Evolutionary conservation across 2,329 filamentous ascomycete genomes (phyloP), one percentile per base, ranked within the genome.

Genomic region (Aspergillus oerlinghausenensis): DNA sequence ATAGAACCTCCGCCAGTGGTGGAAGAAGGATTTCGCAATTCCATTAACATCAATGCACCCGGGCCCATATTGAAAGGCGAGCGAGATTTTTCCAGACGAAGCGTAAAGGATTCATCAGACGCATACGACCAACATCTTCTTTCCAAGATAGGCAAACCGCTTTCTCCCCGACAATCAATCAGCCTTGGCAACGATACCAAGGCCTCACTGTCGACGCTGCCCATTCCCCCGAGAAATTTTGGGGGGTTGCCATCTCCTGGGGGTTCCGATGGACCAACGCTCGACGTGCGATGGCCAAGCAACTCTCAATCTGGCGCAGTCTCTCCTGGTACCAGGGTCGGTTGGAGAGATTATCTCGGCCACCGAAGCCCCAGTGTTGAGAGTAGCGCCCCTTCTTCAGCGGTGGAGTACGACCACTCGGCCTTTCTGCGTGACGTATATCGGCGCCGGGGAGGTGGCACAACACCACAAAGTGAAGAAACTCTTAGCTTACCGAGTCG

Each of bases 101-200:
- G 82, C 49, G 78, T 85, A 43, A 79, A 83, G 61, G 79, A 77
- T 55, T 85, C 83, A 2, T 85, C 82, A 25, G 81, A 85, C 65
- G 82, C 80, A 32, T 87, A 86, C 70, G 84, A 87, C 65, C 82
- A 85, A 67, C 81, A 84, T 59, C 72, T 86, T 11, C 71, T 87
- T 26, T 84, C 82, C 50, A 85, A 84, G 62, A 86, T 86, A 57
- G 83, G 83, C 32, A 84, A 84, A 49, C 79, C 82, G 5, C 80
- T 80, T 55, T 84, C 83, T 7, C 80, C 81, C 19, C 75, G 80
- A 51, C 75, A 68, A 53, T 72, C 71, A 14, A 60, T 68, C 38
- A 73, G 65, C 51, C 60, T 71, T 25, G 66, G 70, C 59, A 66
- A 67, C 35, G 72, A 73, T 29, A 63, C 63, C 48, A 65, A 64